Percentiles rank a stretch among this genome's conserved stretches.
These are phyloP conservation scores for Cordyceps fumosorosea DNA, from an alignment of 2,329 filamentous ascomycete genomes.

Conservation along the genomic window DNA sequence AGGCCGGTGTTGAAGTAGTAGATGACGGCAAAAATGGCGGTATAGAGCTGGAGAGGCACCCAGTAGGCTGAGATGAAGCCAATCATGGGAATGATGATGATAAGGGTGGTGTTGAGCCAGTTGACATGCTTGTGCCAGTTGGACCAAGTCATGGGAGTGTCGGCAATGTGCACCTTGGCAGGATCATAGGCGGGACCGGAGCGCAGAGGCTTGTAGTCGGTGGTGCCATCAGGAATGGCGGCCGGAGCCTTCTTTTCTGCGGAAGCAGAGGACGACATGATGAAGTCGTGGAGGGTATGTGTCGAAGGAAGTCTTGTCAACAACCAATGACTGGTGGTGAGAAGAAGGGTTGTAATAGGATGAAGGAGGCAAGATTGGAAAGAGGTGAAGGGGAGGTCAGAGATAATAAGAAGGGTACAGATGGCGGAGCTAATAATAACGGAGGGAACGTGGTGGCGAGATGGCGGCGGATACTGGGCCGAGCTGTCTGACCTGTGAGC, in stretches of 20 bases:
- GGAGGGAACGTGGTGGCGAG: neutral
- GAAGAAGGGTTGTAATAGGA: neutral
- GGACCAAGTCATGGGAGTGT: conserved; percentile 67
- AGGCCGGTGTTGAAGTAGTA: conserved; percentile 84
- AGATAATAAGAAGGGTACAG: conserved; percentile 1
- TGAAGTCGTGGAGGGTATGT: neutral
- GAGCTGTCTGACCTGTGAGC: neutral
- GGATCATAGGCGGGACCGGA: conserved; percentile 36
- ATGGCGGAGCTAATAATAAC: neutral
- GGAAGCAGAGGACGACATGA: conserved; percentile 12
- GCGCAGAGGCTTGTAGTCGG: conserved; percentile 47
- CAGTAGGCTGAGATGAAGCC: conserved; percentile 71
- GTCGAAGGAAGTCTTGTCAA: neutral
- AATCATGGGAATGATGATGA: conserved; percentile 67
- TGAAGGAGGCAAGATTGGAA: neutral
- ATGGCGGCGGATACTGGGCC: conserved; percentile 1
- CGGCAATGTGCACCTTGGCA: conserved; percentile 80
- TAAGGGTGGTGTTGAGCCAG: conserved; percentile 83
- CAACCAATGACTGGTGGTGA: neutral
- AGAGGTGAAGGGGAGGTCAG: neutral
- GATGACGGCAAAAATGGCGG: conserved; percentile 62
- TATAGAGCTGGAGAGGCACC: conserved; percentile 68
- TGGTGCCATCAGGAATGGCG: conserved; percentile 46
- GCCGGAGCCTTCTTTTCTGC: conserved; percentile 28
- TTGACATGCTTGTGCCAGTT: conserved; percentile 94